Conservation (phyloP, 768 basidiomycete species). For the Kwoniella newhampshirensis region DNA sequence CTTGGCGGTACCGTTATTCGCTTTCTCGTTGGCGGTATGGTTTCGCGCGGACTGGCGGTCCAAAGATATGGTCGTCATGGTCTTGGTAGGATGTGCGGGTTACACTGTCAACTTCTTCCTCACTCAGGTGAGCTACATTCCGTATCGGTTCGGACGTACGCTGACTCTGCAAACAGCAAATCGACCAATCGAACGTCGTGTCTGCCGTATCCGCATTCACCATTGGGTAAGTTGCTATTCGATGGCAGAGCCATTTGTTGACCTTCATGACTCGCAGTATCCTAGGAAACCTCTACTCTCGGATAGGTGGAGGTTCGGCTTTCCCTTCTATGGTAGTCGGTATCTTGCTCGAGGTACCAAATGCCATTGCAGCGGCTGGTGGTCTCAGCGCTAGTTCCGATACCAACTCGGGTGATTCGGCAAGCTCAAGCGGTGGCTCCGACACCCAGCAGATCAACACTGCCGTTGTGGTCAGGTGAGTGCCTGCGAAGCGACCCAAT, state of each 20-base stretch:
- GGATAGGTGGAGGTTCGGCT: conserved; percentile 40
- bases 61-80: conserved; percentile 42
- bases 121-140: conserved; percentile 7
- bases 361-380: conserved; percentile 45
- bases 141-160: too few species aligned
- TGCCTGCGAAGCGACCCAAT: not conserved
- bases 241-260: not conserved
- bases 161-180: conserved; percentile 11
- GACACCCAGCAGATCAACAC: conserved; percentile 17
- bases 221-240: conserved; percentile 29
- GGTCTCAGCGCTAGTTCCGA: conserved; percentile 13
- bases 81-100: conserved; percentile 32
- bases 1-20: conserved; percentile 39
- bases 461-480: conserved; percentile 34
- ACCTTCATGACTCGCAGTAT: conserved; percentile 9
- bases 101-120: conserved; percentile 39
- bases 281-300: conserved; percentile 42
- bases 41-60: conserved; percentile 40
- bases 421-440: conserved; percentile 12
- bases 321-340: conserved; percentile 48
- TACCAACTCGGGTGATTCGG: conserved; percentile 10
- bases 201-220: conserved; percentile 43
- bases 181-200: conserved; percentile 35
- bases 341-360: conserved; percentile 40
- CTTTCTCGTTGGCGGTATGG: conserved; percentile 41